Conservation (phyloP, 345 rosid genomes). For the Adansonia digitata region DNA sequence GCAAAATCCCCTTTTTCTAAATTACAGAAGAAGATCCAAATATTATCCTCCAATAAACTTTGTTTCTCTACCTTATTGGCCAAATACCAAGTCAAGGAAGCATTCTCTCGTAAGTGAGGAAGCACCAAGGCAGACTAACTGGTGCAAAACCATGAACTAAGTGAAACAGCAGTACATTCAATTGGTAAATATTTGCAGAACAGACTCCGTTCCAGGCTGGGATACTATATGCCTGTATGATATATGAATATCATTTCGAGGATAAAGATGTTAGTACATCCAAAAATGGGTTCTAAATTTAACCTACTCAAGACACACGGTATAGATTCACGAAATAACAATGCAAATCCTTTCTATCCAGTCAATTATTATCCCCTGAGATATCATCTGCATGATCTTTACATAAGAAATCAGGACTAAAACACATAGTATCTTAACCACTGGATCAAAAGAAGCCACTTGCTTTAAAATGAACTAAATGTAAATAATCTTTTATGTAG, state of each 20-base stretch:
- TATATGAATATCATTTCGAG: neutral
- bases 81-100: neutral
- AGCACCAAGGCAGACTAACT: neutral
- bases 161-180: neutral
- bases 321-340: neutral
- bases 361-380: neutral
- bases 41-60: neutral
- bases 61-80: neutral
- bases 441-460: neutral
- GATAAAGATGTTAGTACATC: neutral
- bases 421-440: neutral
- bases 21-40: neutral
- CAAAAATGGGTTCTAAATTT: neutral
- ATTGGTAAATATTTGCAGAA: neutral
- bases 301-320: neutral
- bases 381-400: neutral
- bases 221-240: neutral
- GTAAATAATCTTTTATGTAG: neutral
- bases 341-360: neutral
- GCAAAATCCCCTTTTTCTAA: neutral
- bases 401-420: neutral
- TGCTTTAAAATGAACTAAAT: neutral
- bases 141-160: neutral
- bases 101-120: neutral
- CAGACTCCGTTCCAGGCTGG: neutral